Conservation (phyloP, 2,329 filamentous ascomycete genomes). For the Biscogniauxia sp. region DNA sequence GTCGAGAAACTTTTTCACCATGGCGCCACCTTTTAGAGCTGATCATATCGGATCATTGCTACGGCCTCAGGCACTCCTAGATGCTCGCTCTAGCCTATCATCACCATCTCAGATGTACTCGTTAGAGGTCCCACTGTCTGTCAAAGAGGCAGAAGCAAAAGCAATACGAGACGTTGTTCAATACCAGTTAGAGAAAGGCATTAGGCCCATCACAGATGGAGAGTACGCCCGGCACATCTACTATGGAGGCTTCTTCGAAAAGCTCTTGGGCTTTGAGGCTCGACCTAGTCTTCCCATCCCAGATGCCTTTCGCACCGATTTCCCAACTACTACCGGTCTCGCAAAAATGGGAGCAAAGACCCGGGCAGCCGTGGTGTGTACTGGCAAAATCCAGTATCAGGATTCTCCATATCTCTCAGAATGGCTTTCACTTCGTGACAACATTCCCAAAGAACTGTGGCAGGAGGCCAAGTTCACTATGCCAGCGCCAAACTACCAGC, state of each 20-base stretch:
- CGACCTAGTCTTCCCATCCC: constrained; percentile 60
- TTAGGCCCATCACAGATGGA: constrained; percentile 65
- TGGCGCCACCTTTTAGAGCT: constrained; percentile 60
- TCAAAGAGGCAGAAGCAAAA: constrained; percentile 56
- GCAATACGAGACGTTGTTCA: constrained; percentile 64
- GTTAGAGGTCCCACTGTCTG: constrained; percentile 24
- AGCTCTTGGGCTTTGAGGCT: constrained; percentile 45
- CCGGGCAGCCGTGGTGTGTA: constrained; percentile 35
- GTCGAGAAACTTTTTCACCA: constrained; percentile 4
- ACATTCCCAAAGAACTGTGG: constrained; percentile 52
- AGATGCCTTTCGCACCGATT: constrained; percentile 58
- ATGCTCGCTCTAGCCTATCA: constrained; percentile 55
- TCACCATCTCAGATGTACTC: constrained; percentile 34
- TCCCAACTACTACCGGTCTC: constrained; percentile 37
- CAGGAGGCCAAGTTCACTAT: constrained; percentile 63
- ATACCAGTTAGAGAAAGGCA: constrained; percentile 61
- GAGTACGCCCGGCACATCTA: constrained; percentile 60
- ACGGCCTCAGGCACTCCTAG: constrained; percentile 60
- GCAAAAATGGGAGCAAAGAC: constrained; percentile 32
- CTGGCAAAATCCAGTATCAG: constrained; percentile 38
- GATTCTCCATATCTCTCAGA: constrained; percentile 39
- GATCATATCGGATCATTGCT: constrained; percentile 72
- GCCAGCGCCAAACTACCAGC: constrained; percentile 62
- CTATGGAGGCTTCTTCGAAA: constrained; percentile 49
- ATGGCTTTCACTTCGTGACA: constrained; percentile 37